Percentiles rank a stretch among this genome's conserved stretches.
These are phyloP conservation scores for Pseudocercospora vitis DNA, from an alignment of 2,329 filamentous ascomycete genomes.

Conservation along the genomic window DNA sequence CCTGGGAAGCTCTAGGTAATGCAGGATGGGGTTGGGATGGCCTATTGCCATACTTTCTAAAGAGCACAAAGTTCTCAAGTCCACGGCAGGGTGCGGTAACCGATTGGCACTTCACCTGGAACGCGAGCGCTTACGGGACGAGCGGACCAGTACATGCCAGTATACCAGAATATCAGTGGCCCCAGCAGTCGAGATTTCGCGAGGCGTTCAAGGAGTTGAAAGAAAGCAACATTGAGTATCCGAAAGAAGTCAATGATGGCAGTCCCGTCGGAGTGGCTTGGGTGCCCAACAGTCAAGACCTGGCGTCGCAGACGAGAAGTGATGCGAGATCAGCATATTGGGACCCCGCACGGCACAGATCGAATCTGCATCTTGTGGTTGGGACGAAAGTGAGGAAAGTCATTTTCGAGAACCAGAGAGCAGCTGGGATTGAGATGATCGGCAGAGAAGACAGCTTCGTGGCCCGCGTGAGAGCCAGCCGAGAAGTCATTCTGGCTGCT, in stretches of 20 bases:
- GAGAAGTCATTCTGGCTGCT: slow-evolving; percentile 59
- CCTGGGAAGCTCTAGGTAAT: slow-evolving; percentile 38
- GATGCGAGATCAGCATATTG: slow-evolving; percentile 36
- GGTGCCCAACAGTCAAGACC: slow-evolving; percentile 40
- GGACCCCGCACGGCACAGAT: slow-evolving; percentile 33
- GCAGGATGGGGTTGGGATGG: slow-evolving; percentile 26
- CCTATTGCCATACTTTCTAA: slow-evolving; percentile 26
- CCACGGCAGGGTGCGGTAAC: slow-evolving; percentile 20
- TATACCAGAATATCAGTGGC: slow-evolving; percentile 17
- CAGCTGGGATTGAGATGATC: slow-evolving; percentile 12
- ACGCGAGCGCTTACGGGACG: slow-evolving; percentile 14
- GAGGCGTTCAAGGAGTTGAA: slow-evolving; percentile 11
- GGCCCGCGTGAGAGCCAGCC: slow-evolving; percentile 14
- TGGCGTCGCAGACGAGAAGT: slow-evolving; percentile 37
- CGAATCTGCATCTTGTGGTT: slow-evolving; percentile 31
- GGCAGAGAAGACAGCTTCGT: slow-evolving; percentile 2
- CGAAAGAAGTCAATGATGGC: slow-evolving; percentile 28
- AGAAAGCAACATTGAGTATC: slow-evolving; percentile 19
- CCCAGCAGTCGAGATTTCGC: slow-evolving; percentile 10
- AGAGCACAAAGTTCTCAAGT: slow-evolving; percentile 17
- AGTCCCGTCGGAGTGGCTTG: slow-evolving; percentile 39
- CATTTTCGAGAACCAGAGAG: slow-evolving; percentile 4
- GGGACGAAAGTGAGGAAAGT: slow-evolving; percentile 8
- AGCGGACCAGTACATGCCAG: slow-evolving; percentile 17
- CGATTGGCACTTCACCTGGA: slow-evolving; percentile 24